Evolutionary conservation across 1,139 yeast genomes (phyloP).

Genomic region (Candida gigantensis): DNA sequence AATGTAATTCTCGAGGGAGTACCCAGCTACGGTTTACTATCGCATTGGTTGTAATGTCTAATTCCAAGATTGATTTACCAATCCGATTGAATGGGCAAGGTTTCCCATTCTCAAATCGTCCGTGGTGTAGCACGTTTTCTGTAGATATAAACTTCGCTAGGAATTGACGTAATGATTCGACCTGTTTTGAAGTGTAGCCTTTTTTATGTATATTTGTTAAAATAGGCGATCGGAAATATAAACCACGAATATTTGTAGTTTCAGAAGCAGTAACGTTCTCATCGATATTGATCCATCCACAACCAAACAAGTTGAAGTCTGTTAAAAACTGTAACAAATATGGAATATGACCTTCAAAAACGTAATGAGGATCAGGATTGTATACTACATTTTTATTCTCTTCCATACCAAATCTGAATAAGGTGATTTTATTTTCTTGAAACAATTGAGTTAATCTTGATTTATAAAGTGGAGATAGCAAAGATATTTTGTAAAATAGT

Average conservation of each 20-base stretch:
- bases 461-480: slow-evolving; percentile 64
- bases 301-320: slow-evolving; percentile 83
- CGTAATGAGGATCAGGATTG: slow-evolving; percentile 12
- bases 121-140: slow-evolving; percentile 26
- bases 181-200: slow-evolving; percentile 8
- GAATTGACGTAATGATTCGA: slow-evolving; percentile 12
- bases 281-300: slow-evolving; percentile 64
- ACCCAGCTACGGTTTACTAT: slow-evolving; percentile 57
- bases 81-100: slow-evolving; percentile 43
- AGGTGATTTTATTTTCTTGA: slow-evolving; percentile 46
- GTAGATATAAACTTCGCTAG: slow-evolving; percentile 20
- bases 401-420: slow-evolving; percentile 7
- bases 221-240: slow-evolving; percentile 44
- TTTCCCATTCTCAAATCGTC: slow-evolving; percentile 13
- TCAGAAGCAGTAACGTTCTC: slow-evolving; percentile 9
- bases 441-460: slow-evolving; percentile 62
- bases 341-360: slow-evolving; percentile 81
- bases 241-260: slow-evolving; percentile 14
- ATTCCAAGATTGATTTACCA: slow-evolving; percentile 64
- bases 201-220: slow-evolving; percentile 10
- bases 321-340: slow-evolving; percentile 72
- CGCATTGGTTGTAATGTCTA: slow-evolving; percentile 62
- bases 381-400: slow-evolving; percentile 5
- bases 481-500: slow-evolving; percentile 64
- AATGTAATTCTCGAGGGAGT: slow-evolving; percentile 49